phyloP scores from a whole-genome alignment of 2,329 filamentous ascomycete species.

The Scorias spongiosa region DNA sequence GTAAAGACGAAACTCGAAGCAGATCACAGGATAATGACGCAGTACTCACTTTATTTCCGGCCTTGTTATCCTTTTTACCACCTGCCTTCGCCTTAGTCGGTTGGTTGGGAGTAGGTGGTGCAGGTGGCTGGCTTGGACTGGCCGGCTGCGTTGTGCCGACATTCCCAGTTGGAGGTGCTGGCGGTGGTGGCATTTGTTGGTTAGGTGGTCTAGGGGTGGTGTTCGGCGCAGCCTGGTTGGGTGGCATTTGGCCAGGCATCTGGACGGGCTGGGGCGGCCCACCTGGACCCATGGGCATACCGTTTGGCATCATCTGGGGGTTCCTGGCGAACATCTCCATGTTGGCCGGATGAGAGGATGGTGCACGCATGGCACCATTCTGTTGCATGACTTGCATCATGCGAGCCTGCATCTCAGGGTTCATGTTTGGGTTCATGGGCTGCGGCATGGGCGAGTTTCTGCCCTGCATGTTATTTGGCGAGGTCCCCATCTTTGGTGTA shows the following conservation, averaged over 20 bases:
- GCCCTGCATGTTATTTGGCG: constrained; percentile 52
- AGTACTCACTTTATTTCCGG: constrained; percentile 45
- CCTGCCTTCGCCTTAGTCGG: constrained; percentile 58
- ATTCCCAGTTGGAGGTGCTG: constrained; percentile 27
- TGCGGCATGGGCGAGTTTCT: constrained; percentile 43
- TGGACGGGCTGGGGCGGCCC: not conserved
- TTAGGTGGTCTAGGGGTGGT: constrained; percentile 36
- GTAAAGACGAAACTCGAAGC: not conserved
- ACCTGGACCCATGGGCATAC: constrained; percentile 15
- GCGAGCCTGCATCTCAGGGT: constrained; percentile 12
- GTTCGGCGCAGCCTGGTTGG: constrained; percentile 34
- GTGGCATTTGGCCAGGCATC: constrained; percentile 23
- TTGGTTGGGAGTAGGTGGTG: constrained; percentile 64
- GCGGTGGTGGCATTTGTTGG: constrained; percentile 39
- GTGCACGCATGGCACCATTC: constrained; percentile 35
- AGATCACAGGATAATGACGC: constrained; percentile 7
- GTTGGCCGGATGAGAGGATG: constrained; percentile 42
- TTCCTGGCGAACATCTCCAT: constrained; percentile 25
- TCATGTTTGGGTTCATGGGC: constrained; percentile 36
- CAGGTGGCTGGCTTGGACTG: constrained; percentile 33
- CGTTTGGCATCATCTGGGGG: constrained; percentile 15
- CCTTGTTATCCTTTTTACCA: constrained; percentile 54
- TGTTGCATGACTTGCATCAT: constrained; percentile 39
- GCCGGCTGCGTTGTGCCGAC: constrained; percentile 28
- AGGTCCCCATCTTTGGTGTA: constrained; percentile 57